phyloP scores from a whole-genome alignment of 164 flowering plant species.

The Magnolia kwangsiensis region DNA sequence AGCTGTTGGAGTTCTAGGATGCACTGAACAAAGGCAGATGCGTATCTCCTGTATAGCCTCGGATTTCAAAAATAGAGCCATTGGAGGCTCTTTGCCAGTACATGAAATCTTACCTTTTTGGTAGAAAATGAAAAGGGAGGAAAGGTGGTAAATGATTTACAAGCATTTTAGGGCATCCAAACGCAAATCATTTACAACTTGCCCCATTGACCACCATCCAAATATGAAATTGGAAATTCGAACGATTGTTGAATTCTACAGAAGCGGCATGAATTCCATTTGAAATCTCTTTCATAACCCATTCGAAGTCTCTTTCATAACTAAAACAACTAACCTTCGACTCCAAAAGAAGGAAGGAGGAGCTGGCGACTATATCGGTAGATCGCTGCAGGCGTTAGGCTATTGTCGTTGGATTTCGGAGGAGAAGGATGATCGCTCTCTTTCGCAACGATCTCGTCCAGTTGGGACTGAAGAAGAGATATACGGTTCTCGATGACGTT shows the following conservation, averaged over 20 bases:
- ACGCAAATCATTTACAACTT: no score
- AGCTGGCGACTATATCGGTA: slow-evolving; percentile 90
- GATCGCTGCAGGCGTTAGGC: slow-evolving; percentile 48
- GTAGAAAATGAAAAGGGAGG: no score
- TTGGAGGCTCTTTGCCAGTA: no score
- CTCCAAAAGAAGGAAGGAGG: slow-evolving; percentile 82
- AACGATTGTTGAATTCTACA: neutral
- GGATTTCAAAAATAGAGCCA: no score
- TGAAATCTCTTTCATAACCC: neutral
- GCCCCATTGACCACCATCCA: neutral
- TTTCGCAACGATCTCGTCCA: slow-evolving; percentile 21
- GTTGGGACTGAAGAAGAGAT: slow-evolving; percentile 52
- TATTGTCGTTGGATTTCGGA: slow-evolving; percentile 17
- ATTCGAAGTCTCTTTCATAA: neutral
- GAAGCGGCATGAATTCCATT: neutral
- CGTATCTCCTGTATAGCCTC: no score
- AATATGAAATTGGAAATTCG: neutral
- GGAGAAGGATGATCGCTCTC: slow-evolving; percentile 15
- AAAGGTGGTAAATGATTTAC: no score
- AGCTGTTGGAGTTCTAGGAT: no score
- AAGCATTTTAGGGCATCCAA: no score
- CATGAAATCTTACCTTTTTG: no score
- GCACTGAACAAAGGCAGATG: no score
- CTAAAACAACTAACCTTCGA: slow-evolving; percentile 41
- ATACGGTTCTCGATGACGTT: slow-evolving; percentile 53